Percentiles rank a stretch among this genome's conserved stretches.
phyloP scores from a whole-genome alignment of 176 grass and related monocot species.

The Rhipidocladum racemiflorum region DNA sequence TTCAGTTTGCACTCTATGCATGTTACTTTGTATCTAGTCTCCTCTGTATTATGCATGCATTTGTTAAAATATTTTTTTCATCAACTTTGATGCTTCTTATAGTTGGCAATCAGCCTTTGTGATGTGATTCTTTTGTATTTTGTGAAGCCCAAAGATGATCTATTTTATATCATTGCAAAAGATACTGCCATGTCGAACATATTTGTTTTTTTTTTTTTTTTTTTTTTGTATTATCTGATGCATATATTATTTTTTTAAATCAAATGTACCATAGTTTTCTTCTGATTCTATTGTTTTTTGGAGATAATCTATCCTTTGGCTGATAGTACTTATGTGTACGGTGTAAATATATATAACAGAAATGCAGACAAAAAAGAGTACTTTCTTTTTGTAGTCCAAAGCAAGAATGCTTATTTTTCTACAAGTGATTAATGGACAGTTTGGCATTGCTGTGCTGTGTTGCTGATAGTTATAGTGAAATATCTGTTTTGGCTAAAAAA shows the following conservation, averaged over 20 bases:
- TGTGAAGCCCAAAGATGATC: not conserved
- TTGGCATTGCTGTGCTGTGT: not conserved
- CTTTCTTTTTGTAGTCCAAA: not conserved
- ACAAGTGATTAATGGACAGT: not conserved
- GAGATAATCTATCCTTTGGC: not conserved
- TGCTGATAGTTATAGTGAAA: not conserved
- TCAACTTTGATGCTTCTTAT: not conserved
- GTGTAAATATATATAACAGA: not conserved
- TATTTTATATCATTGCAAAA: not conserved
- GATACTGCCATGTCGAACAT: not conserved
- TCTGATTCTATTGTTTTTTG: not conserved
- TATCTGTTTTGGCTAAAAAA: not conserved
- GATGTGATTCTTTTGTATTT: not conserved
- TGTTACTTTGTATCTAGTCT: not conserved
- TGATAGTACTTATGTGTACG: not conserved
- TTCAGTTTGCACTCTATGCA: not conserved
- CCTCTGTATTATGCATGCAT: too few relatives aligned
- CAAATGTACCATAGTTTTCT: not conserved
- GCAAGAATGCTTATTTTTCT: not conserved
- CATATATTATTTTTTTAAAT: not conserved
- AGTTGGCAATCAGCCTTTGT: not conserved
- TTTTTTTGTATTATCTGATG: not conserved
- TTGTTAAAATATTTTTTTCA: not conserved
- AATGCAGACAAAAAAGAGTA: not conserved
- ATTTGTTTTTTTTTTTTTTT: not conserved